Evolutionary conservation across 495 filamentous ascomycete species (phyloP).

Genomic region (Lentithecium fluviatile): DNA sequence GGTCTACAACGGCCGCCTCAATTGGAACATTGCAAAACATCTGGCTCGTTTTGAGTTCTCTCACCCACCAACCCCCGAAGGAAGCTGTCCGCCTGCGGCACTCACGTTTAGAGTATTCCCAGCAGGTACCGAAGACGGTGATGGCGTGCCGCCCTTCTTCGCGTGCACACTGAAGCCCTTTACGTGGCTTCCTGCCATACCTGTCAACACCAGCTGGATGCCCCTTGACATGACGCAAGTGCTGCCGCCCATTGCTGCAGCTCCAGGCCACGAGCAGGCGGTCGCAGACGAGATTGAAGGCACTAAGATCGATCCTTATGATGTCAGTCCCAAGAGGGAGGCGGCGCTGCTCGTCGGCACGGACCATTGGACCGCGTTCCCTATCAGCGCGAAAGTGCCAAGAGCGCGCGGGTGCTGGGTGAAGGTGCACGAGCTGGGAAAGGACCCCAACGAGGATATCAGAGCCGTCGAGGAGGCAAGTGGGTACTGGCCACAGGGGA

Average conservation of each 20-base stretch:
- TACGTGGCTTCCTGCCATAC: slow-evolving; percentile 47
- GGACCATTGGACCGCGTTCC: slow-evolving; percentile 24
- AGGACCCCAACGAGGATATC: slow-evolving; percentile 13
- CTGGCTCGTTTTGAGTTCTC: slow-evolving; percentile 53
- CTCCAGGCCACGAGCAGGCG: slow-evolving; percentile 41
- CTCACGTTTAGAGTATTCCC: slow-evolving; percentile 50
- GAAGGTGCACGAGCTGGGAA: slow-evolving; percentile 15
- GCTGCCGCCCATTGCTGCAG: slow-evolving; percentile 49
- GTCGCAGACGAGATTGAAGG: slow-evolving; percentile 35
- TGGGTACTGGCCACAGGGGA: slow-evolving; percentile 47
- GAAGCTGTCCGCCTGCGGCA: slow-evolving; percentile 7
- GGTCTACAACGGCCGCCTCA: slow-evolving; percentile 49
- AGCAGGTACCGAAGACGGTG: slow-evolving; percentile 26
- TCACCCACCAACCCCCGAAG: slow-evolving; percentile 37
- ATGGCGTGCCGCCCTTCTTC: slow-evolving; percentile 44
- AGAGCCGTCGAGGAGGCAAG: slow-evolving; percentile 30
- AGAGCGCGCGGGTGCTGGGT: slow-evolving; percentile 47
- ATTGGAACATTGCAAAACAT: slow-evolving; percentile 58
- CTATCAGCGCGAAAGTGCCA: slow-evolving; percentile 29
- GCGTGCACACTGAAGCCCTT: slow-evolving; percentile 45
- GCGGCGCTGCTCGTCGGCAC: slow-evolving; percentile 27
- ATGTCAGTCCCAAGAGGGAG: slow-evolving; percentile 18
- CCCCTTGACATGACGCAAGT: slow-evolving; percentile 41
- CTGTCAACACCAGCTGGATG: slow-evolving; percentile 42
- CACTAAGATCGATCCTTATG: slow-evolving; percentile 14